phyloP scores from a whole-genome alignment of 2,329 filamentous ascomycete genomes.

The Hypoxylon sp. region DNA sequence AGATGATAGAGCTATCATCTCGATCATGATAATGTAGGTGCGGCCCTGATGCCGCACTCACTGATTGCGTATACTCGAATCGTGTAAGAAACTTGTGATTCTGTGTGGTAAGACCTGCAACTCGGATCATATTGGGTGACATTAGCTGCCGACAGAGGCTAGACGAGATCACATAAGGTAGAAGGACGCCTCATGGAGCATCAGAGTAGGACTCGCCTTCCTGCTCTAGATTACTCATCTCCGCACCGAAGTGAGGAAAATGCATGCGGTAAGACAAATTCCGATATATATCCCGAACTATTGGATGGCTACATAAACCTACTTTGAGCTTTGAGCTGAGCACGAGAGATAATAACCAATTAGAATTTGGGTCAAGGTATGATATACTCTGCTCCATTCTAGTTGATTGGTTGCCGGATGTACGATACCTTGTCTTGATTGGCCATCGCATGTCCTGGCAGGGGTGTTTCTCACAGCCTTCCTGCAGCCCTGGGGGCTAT shows the following conservation, averaged over 20 bases:
- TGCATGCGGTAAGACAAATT: not conserved
- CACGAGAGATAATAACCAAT: not conserved
- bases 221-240: conserved; percentile 1
- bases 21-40: not conserved
- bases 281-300: not conserved
- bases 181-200: not conserved
- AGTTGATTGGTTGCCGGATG: not conserved
- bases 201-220: not conserved
- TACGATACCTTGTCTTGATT: not conserved
- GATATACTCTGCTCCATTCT: not conserved
- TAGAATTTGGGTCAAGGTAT: not conserved
- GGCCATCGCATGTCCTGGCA: not conserved
- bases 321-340: not conserved
- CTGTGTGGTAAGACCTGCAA: not conserved
- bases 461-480: not conserved
- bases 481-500: not conserved
- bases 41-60: not conserved
- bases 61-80: not conserved
- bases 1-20: not conserved
- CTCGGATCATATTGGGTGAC: not conserved
- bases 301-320: not conserved
- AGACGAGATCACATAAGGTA: not conserved
- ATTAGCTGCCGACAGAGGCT: not conserved
- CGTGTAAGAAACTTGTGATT: not conserved
- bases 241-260: not conserved